Conservation (phyloP, 805 yeast genomes). For the Sugiyamaella mastotermitis region DNA sequence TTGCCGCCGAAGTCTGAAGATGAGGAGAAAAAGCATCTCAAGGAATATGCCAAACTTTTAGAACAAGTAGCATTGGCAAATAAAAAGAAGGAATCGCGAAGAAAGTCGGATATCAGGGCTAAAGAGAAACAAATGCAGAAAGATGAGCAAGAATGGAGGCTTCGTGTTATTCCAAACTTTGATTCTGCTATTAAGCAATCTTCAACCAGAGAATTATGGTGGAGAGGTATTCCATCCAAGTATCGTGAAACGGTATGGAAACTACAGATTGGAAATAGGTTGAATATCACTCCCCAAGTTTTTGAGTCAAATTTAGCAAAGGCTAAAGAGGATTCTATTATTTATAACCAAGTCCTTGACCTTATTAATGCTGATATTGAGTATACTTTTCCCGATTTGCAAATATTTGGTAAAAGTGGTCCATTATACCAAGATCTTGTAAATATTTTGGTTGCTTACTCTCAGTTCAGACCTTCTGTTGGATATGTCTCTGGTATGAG, state of each 20-base stretch:
- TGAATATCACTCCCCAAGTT: conserved; percentile 19
- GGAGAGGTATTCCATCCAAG: conserved; percentile 51
- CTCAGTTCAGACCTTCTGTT: conserved; percentile 22
- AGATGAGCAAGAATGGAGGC: conserved; percentile 36
- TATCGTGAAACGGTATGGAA: conserved; percentile 49
- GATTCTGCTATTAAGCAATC: conserved; percentile 32
- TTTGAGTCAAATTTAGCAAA: conserved; percentile 12
- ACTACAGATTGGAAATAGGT: conserved; percentile 35
- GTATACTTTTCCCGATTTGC: conserved; percentile 5
- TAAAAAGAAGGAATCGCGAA: conserved; percentile 28
- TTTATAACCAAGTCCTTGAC: conserved; percentile 8
- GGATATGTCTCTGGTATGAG: conserved; percentile 35
- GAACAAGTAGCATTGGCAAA: conserved; percentile 31
- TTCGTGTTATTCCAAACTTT: conserved; percentile 35
- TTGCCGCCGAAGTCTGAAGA: conserved; percentile 57
- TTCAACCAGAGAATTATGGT: conserved; percentile 48
- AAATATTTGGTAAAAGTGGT: conserved; percentile 8
- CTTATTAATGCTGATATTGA: conserved; percentile 19
- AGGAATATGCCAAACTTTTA: conserved; percentile 42
- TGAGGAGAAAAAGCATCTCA: conserved; percentile 50
- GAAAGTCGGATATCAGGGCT: conserved; percentile 17
- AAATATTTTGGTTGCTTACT: conserved; percentile 30
- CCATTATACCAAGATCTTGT: conserved; percentile 32
- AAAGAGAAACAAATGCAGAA: conserved; percentile 21
- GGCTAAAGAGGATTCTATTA: conserved; percentile 3